A percentile compares a stretch with the other conserved stretches of the same genome.
Evolutionary conservation across 768 basidiomycete genomes (phyloP).

Genomic region (Lentinula aciculospora): DNA sequence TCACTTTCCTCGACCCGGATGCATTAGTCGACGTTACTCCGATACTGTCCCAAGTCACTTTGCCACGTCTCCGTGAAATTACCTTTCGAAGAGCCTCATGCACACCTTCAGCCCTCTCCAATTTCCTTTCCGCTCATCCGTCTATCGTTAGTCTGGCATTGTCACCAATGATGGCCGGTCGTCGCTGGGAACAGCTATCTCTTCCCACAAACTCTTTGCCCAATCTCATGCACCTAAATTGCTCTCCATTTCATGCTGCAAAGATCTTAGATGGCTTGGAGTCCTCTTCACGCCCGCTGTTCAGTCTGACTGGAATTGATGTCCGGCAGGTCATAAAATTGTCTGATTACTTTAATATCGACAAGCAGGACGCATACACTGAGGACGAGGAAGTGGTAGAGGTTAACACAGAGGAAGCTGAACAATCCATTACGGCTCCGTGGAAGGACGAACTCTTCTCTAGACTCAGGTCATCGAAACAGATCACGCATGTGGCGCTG

Average conservation of each 20-base stretch:
- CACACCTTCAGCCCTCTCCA: not conserved
- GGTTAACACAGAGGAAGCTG: not conserved
- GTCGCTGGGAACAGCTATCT: not conserved
- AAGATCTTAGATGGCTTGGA: not conserved
- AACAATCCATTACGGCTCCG: not conserved
- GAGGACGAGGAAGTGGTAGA: not conserved
- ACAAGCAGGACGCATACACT: not conserved
- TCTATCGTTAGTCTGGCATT: not conserved
- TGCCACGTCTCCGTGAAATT: not conserved
- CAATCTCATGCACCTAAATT: constrained; percentile 1
- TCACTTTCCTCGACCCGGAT: not conserved
- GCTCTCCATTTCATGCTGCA: not conserved
- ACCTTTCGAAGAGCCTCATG: not conserved
- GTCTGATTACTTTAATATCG: not conserved
- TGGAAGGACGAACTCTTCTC: constrained; percentile 3
- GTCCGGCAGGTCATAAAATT: not conserved
- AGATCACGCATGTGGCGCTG: not conserved
- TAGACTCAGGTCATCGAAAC: not conserved
- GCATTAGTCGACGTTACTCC: not conserved
- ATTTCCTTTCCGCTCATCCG: not conserved
- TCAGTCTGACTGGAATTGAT: not conserved
- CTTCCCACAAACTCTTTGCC: not conserved
- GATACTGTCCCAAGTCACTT: not conserved
- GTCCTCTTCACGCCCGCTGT: not conserved
- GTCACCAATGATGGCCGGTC: not conserved